These are phyloP conservation scores for Syzygium malaccense DNA, from an alignment of 441 rosid species.

Conservation along the genomic window DNA sequence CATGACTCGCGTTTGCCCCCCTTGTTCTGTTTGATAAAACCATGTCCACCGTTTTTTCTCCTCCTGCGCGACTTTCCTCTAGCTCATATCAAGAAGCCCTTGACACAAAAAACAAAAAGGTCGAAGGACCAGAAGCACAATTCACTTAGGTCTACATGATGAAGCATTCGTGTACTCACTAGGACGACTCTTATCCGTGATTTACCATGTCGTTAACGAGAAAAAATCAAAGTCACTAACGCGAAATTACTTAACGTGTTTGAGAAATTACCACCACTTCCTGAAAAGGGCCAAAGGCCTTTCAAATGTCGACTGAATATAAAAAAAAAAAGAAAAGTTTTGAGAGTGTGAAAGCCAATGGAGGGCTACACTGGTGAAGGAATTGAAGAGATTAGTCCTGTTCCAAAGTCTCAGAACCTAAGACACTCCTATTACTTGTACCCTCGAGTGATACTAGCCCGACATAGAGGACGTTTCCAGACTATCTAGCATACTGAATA, in stretches of 20 bases:
- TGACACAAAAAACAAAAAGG: neutral
- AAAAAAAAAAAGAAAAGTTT: neutral
- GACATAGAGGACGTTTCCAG: neutral
- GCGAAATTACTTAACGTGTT: neutral
- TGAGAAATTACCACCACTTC: neutral
- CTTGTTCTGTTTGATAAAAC: too few relatives aligned
- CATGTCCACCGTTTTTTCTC: constrained; percentile 1
- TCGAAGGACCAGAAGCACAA: neutral
- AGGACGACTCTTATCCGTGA: neutral
- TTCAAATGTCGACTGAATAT: neutral
- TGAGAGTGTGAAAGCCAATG: neutral
- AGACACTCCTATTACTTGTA: neutral
- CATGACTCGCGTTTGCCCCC: too few relatives aligned
- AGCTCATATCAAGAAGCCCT: neutral
- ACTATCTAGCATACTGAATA: neutral
- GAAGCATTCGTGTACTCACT: neutral
- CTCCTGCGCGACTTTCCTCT: neutral
- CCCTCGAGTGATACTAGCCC: neutral
- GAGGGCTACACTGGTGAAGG: neutral
- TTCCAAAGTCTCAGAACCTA: neutral
- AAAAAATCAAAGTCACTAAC: neutral
- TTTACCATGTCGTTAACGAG: neutral
- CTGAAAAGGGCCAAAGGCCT: neutral
- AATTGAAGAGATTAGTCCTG: neutral
- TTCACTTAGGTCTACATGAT: neutral